Evolutionary conservation across 1,284 basidiomycete species (phyloP), one percentile per base, ranked within the genome.

Genomic region (Austroboletus niveus): DNA sequence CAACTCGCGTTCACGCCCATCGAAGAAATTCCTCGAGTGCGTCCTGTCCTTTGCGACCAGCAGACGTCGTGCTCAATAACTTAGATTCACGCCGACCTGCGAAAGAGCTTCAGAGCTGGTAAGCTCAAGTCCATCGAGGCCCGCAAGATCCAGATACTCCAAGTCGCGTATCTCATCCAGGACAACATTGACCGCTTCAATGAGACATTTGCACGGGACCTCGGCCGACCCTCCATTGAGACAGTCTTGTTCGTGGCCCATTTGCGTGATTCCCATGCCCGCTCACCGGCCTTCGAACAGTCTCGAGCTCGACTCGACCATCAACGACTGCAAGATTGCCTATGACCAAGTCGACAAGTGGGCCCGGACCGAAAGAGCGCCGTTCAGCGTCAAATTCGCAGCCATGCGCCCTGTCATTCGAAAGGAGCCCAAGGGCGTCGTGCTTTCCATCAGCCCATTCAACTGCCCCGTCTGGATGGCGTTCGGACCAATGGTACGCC

Each of bases 391-490:
- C 41, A 81, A 76, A 53, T 83, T 72, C 58, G 69, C 72, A 5
- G 66, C 77, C 0, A 78, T 87, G 80, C 75, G 75, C 8, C 89
- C 87, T 0, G 74, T 77, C 29, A 76, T 89, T 20, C 75, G 80
- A 54, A 92, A 91, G 62, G 86, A 90, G 63, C 77, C 89, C 42
- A 92, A 92, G 67, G 90, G 90, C 1, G 78, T 85, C 15, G 77
- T 82, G 1, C 71, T 92, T 48, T 81, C 89, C 56, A 81, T 86
- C 48, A 73, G 73, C 32, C 83, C 84, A 0, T 87, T 86, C 74
- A 88, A 87, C 58, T 80, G 77, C 57, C 78, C 77, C 0, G 40
- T 85, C 7, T 84, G 74, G 72, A 63, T 84, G 40, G 63, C 75
- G 0, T 42, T 86, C 4, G 69, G 71, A 2, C 82, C 84, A 15